Conservation (phyloP, 2,329 filamentous ascomycete genomes). For the Microdochium nivale region DNA sequence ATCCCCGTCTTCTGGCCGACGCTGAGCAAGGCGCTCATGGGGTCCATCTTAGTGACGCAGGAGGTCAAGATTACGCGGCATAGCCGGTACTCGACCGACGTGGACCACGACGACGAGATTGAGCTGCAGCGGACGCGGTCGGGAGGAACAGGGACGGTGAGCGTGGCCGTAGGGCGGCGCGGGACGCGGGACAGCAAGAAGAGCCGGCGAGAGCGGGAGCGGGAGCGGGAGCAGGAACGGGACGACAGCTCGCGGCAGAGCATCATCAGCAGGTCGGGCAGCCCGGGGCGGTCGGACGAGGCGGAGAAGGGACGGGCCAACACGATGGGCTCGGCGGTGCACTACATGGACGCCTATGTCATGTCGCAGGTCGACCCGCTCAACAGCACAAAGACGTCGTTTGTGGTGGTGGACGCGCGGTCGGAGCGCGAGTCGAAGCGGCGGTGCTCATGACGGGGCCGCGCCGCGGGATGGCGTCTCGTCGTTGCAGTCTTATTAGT, state of each 20-base stretch:
- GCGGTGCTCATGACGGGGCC: neutral
- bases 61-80: conserved; percentile 19
- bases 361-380: conserved; percentile 7
- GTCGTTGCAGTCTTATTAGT: neutral
- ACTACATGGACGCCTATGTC: conserved; percentile 9
- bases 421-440: neutral
- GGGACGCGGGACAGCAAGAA: neutral
- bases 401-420: neutral
- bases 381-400: conserved; percentile 1
- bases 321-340: neutral
- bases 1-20: conserved; percentile 23
- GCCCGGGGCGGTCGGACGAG: neutral
- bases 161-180: neutral
- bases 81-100: conserved; percentile 6
- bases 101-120: conserved; percentile 3
- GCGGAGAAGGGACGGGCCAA: neutral
- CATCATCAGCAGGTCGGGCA: conserved; percentile 2
- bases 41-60: conserved; percentile 24
- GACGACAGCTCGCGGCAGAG: neutral
- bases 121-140: conserved; percentile 1
- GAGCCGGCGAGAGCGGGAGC: too few relatives aligned
- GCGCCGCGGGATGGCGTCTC: neutral
- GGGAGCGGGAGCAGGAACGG: too few relatives aligned
- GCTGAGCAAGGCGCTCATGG: conserved; percentile 14
- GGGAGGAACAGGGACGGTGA: neutral